A percentile compares a stretch with the other conserved stretches of the same genome.
Evolutionary conservation across 805 yeast genomes (phyloP).

Genomic region (Candida broadrunensis): DNA sequence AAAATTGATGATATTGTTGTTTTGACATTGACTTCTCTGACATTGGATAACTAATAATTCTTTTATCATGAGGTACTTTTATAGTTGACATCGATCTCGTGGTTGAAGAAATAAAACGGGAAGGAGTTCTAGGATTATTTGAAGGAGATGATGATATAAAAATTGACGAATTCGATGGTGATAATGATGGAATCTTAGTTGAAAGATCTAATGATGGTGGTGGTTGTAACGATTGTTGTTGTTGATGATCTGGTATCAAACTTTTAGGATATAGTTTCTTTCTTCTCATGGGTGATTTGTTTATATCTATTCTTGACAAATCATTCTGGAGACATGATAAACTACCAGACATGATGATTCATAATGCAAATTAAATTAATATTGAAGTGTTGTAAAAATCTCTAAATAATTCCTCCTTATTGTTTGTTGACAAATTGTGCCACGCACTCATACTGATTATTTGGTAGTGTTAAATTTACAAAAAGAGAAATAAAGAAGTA

Average conservation of each 20-base stretch:
- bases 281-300: constrained; percentile 18
- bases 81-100: constrained; percentile 11
- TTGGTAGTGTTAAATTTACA: too few relatives aligned
- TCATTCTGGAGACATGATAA: background rate
- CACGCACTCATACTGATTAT: too few relatives aligned
- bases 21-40: constrained; percentile 14
- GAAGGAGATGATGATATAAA: background rate
- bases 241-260: background rate
- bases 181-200: background rate
- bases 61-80: constrained; percentile 5
- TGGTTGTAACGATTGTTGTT: background rate
- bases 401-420: too few relatives aligned
- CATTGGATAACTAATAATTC: constrained; percentile 16
- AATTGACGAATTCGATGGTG: background rate
- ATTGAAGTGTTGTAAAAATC: too few relatives aligned
- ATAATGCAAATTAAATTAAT: background rate
- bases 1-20: constrained; percentile 16
- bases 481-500: too few relatives aligned
- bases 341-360: background rate
- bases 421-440: too few relatives aligned
- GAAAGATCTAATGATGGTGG: background rate
- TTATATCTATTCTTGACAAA: constrained; percentile 29
- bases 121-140: constrained; percentile 14
- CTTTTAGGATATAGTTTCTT: constrained; percentile 16
- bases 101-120: constrained; percentile 10